phyloP scores from a whole-genome alignment of 2,329 filamentous ascomycete genomes.

The Myriangium duriaei region DNA sequence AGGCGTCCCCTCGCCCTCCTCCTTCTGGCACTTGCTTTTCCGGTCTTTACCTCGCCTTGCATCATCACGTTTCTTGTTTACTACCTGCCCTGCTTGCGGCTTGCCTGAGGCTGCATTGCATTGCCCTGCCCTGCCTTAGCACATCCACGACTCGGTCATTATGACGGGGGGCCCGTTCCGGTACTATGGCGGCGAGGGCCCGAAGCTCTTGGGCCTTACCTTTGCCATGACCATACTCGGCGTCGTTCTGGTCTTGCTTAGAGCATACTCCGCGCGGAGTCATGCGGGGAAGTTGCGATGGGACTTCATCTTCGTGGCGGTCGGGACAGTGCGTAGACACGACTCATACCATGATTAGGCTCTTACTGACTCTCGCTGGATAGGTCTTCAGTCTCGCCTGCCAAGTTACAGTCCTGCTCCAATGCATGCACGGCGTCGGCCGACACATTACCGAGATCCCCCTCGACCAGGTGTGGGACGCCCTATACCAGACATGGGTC shows the following conservation, averaged over 20 bases:
- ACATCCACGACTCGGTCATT: no score
- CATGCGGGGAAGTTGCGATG: conserved; percentile 5
- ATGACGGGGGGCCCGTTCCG: no score
- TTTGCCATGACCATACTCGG: conserved; percentile 1
- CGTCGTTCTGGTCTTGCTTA: conserved; percentile 3
- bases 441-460: neutral
- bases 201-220: conserved; percentile 4
- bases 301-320: conserved; percentile 8
- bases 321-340: conserved; percentile 4
- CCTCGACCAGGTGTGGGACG: neutral
- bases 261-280: conserved; percentile 4
- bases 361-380: neutral
- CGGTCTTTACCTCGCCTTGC: no score
- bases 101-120: no score
- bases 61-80: no score
- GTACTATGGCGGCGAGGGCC: conserved; percentile 5
- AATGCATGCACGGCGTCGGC: conserved; percentile 5
- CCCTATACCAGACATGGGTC: conserved; percentile 6
- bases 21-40: no score
- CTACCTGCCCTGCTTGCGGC: no score
- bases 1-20: no score
- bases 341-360: no score
- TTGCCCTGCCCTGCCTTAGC: no score
- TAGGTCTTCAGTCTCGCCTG: neutral
- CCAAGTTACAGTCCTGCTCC: conserved; percentile 5